Percentiles rank a stretch among this genome's conserved stretches.
Evolutionary conservation across 495 filamentous ascomycete species (phyloP).

Genomic region (Penicillium paradoxum): DNA sequence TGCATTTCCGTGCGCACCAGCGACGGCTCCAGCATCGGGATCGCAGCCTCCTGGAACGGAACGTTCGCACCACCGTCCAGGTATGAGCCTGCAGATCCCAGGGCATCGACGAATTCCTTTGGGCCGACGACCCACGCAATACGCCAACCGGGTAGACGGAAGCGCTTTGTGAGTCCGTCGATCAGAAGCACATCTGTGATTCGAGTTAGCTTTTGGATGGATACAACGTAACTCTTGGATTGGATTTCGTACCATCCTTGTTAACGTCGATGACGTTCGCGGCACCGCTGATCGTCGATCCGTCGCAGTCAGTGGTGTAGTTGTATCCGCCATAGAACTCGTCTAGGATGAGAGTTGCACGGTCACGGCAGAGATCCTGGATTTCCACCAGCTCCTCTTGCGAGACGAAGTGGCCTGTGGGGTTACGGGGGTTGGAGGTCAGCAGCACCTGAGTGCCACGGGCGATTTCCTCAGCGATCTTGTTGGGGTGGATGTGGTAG

Average conservation of each 20-base stretch:
- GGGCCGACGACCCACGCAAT: constrained; percentile 95
- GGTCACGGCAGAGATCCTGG: constrained; percentile 85
- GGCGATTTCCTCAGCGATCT: constrained; percentile 85
- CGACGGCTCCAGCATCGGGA: constrained; percentile 82
- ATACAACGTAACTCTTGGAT: constrained; percentile 17
- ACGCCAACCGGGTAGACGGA: constrained; percentile 93
- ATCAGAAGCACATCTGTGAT: constrained; percentile 75
- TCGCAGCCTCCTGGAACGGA: constrained; percentile 90
- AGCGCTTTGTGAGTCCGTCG: constrained; percentile 93
- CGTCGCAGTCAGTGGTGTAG: constrained; percentile 87
- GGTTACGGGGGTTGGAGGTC: constrained; percentile 95
- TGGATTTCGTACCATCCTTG: constrained; percentile 47
- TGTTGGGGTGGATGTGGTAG: constrained; percentile 88
- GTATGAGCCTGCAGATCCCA: constrained; percentile 88
- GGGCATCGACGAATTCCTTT: constrained; percentile 93
- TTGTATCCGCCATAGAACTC: constrained; percentile 98
- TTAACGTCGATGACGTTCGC: constrained; percentile 73
- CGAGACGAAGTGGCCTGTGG: constrained; percentile 79
- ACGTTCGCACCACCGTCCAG: constrained; percentile 95
- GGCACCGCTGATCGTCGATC: constrained; percentile 78
- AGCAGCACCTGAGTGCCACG: constrained; percentile 83
- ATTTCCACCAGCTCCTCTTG: constrained; percentile 80
- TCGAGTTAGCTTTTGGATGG: constrained; percentile 3
- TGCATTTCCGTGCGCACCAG: constrained; percentile 84
- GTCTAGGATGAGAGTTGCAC: constrained; percentile 87